phyloP scores from a whole-genome alignment of 1,139 yeast genomes.

The Kurtzmaniella quercitrusa region DNA sequence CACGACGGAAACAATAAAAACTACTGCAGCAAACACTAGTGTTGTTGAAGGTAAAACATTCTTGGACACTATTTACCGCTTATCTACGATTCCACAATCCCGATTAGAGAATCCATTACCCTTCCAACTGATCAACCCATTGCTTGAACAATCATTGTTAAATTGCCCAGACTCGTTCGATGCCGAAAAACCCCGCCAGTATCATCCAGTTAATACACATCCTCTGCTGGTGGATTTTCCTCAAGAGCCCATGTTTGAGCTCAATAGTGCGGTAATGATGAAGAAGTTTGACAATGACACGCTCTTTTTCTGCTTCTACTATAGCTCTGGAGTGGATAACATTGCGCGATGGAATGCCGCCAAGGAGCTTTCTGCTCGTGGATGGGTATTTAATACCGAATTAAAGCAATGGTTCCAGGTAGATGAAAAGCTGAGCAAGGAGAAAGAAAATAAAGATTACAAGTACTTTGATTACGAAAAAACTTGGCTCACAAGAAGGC shows the following conservation, averaged over 20 bases:
- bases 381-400: constrained; percentile 82
- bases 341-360: constrained; percentile 74
- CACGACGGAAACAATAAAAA: not conserved
- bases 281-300: constrained; percentile 83
- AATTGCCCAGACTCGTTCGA: constrained; percentile 93
- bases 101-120: constrained; percentile 50
- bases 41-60: constrained; percentile 19
- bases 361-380: constrained; percentile 71
- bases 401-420: constrained; percentile 77
- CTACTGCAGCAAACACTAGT: not conserved
- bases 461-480: constrained; percentile 88
- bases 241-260: constrained; percentile 72
- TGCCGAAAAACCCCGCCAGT: constrained; percentile 80
- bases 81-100: constrained; percentile 29
- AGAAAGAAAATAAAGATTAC: constrained; percentile 46
- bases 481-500: constrained; percentile 83
- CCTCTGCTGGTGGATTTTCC: constrained; percentile 93
- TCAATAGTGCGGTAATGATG: constrained; percentile 51
- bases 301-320: constrained; percentile 87
- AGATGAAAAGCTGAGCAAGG: constrained; percentile 44
- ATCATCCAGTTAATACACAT: constrained; percentile 78
- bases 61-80: constrained; percentile 28
- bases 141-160: constrained; percentile 71
- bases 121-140: constrained; percentile 49
- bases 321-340: constrained; percentile 43